A percentile compares a stretch with the other conserved stretches of the same genome.
Conservation (phyloP, 495 filamentous ascomycete genomes). For the Penicillium nucicola region DNA sequence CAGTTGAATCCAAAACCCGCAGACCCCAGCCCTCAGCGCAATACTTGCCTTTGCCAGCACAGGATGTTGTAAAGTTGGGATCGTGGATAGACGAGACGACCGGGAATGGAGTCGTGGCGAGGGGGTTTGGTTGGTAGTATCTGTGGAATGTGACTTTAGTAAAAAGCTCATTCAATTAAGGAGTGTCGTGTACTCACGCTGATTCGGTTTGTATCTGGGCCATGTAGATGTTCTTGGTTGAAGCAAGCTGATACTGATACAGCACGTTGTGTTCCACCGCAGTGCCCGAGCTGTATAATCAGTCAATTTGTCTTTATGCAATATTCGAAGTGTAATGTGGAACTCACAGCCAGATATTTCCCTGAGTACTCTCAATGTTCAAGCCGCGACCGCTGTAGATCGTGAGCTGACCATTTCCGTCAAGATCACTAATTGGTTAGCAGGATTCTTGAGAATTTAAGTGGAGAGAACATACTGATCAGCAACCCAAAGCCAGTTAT, state of each 20-base stretch:
- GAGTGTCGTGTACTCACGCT: background rate
- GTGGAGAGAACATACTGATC: background rate
- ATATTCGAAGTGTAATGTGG: no score
- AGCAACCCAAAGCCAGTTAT: slow-evolving; percentile 30
- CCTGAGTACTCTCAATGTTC: background rate
- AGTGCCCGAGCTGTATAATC: background rate
- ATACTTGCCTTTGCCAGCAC: no score
- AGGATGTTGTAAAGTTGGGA: background rate
- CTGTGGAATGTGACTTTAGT: no score
- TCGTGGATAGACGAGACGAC: background rate
- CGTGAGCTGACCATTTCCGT: background rate
- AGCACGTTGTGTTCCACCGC: background rate
- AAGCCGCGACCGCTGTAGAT: background rate
- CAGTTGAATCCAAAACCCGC: no score
- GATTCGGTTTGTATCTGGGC: background rate
- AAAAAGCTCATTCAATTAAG: no score
- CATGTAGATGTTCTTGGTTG: background rate
- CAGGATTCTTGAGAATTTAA: no score
- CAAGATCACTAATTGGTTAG: background rate
- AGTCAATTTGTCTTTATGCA: no score
- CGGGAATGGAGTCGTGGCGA: background rate
- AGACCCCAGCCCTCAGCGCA: no score
- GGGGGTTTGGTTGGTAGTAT: background rate
- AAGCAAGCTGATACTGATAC: background rate
- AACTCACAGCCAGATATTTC: background rate